Evolutionary conservation across 768 basidiomycete species (phyloP), one percentile per base, ranked within the genome.

Genomic region (Coprinopsis cinerea): DNA sequence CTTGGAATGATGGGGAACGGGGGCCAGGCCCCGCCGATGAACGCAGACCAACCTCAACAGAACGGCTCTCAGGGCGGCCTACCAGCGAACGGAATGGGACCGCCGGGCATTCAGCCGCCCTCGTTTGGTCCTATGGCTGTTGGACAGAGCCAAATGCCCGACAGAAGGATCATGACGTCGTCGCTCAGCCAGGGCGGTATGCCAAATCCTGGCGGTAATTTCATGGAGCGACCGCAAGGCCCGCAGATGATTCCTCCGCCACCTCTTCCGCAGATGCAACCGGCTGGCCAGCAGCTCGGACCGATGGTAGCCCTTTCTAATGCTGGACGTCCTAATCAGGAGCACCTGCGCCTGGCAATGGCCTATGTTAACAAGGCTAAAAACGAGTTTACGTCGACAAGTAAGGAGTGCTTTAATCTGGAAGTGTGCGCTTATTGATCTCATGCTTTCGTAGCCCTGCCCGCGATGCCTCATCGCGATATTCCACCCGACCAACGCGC

Each of bases 401-500:
- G 65, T 67, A 47, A 54, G 61, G 30, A 42, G 3, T 15, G 25
- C 30, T 48, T 28, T 26, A 23, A 50, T 25, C 4, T 22, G 14
- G 15, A 39, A 46, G 18, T 48, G 14, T 24, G 13, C 30, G 30
- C 28, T 13, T 49, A 26, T 49, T 47, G 20, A 24, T 37, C 27
- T 49, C 23, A 18, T 45, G 36, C 52, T 13, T 58, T 44, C 48
- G 47, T 14, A 77, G 77, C 60, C 24, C 60, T 72, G 35, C 62
- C 59, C 5, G 60, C 55, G 39, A 69, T 74, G 60, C 45, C 57
- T 7, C 42, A 56, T 6, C 58, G 69, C 15, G 71, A 73, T 15
- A 57, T 86, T 23, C 71, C 81, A 3, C 67, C 73, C 7, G 78
- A 81, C 1, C 81, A 80, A 50, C 71, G 77, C 37, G 50, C 67